phyloP scores from a whole-genome alignment of 2,329 filamentous ascomycete species.

The Talaromyces sp. region DNA sequence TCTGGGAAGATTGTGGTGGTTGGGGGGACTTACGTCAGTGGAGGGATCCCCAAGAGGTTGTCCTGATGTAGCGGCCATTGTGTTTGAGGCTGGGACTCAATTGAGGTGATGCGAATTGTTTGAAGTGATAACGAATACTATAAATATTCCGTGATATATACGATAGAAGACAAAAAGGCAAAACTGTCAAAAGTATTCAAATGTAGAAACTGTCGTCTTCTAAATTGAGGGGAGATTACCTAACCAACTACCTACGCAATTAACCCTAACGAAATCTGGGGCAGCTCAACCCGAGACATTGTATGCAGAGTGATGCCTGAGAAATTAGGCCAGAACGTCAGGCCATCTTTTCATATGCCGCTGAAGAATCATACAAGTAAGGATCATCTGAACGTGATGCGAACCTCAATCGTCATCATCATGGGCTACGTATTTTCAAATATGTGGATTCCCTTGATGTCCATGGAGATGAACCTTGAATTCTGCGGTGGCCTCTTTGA shows the following conservation, averaged over 20 bases:
- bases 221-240: not conserved
- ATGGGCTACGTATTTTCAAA: not conserved
- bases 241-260: not conserved
- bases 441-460: not conserved
- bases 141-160: not conserved
- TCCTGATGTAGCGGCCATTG: slow-evolving; percentile 7
- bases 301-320: not conserved
- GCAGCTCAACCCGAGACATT: slow-evolving; percentile 11
- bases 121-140: not conserved
- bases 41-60: slow-evolving; percentile 5
- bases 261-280: not conserved
- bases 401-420: not conserved
- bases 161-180: too few species aligned
- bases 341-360: too few species aligned
- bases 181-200: too few species aligned
- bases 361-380: too few species aligned
- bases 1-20: not conserved
- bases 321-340: not conserved
- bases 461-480: too few species aligned
- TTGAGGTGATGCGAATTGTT: not conserved
- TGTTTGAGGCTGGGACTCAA: not conserved
- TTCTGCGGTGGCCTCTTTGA: too few species aligned
- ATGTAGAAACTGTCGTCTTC: not conserved
- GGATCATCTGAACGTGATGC: not conserved
- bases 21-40: slow-evolving; percentile 4